Evolutionary conservation across 495 filamentous ascomycete species (phyloP).

Genomic region (Neurospora sp.): DNA sequence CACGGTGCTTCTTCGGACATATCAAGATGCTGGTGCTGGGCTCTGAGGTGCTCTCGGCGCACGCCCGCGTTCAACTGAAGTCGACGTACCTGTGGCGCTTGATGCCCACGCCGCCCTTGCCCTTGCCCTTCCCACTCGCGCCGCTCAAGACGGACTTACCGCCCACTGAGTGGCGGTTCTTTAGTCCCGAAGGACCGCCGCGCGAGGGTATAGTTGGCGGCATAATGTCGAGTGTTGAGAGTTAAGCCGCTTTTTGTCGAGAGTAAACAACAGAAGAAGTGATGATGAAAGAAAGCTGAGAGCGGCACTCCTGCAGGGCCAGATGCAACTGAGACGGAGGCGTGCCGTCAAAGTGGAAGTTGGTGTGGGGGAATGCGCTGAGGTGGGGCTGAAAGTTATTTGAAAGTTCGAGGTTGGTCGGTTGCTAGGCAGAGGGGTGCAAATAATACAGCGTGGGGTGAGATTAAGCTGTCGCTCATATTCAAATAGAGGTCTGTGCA

Average conservation of each 20-base stretch:
- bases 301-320: background rate
- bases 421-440: background rate
- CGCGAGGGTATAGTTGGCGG: constrained; percentile 12
- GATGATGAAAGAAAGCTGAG: background rate
- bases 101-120: background rate
- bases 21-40: background rate
- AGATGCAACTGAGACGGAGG: background rate
- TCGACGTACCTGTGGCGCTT: constrained; percentile 22
- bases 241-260: background rate
- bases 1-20: background rate
- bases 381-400: background rate
- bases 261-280: background rate
- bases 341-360: background rate
- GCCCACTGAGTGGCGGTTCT: background rate
- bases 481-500: background rate
- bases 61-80: background rate
- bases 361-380: background rate
- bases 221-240: constrained; percentile 7
- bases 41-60: background rate
- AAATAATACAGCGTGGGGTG: background rate
- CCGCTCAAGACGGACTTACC: constrained; percentile 7
- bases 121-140: constrained; percentile 7
- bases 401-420: background rate
- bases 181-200: constrained; percentile 12
- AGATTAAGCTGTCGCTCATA: background rate